Percentiles rank a stretch among this genome's conserved stretches.
These are phyloP conservation scores for Penicillium macrosclerotiorum DNA, from an alignment of 495 filamentous ascomycete species.

Conservation along the genomic window DNA sequence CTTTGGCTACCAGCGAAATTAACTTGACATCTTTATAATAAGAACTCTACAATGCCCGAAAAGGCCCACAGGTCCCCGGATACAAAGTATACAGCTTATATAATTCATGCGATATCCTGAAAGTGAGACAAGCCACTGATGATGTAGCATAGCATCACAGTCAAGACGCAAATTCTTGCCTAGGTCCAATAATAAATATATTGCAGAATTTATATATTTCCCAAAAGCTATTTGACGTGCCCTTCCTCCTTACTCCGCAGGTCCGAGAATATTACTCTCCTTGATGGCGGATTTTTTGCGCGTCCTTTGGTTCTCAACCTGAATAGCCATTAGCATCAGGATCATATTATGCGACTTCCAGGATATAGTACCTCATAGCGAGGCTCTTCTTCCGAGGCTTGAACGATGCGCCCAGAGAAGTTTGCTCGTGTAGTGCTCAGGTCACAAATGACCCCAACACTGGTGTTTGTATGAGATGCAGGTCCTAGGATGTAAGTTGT, in stretches of 20 bases:
- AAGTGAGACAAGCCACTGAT: too few species aligned
- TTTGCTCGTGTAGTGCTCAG: conserved; percentile 17
- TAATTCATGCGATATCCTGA: too few species aligned
- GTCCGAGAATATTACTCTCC: conserved; percentile 35
- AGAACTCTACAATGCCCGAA: too few species aligned
- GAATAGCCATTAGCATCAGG: conserved; percentile 1
- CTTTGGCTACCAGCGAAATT: too few species aligned
- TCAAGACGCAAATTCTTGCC: too few species aligned
- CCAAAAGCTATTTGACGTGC: neutral
- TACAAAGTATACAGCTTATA: too few species aligned
- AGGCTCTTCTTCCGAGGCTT: conserved; percentile 22
- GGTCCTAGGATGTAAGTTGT: conserved; percentile 16
- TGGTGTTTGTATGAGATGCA: conserved; percentile 28
- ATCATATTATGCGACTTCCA: too few species aligned
- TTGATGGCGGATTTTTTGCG: conserved; percentile 34
- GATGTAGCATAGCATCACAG: too few species aligned
- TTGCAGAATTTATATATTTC: too few species aligned
- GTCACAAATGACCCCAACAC: conserved; percentile 26
- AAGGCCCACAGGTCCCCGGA: too few species aligned
- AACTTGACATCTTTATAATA: too few species aligned
- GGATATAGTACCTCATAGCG: conserved; percentile 36
- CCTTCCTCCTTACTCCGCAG: conserved; percentile 19
- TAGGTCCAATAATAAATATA: too few species aligned
- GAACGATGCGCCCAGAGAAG: conserved; percentile 25
- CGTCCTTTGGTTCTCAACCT: conserved; percentile 37